Percentiles rank a stretch among this genome's conserved stretches.
phyloP scores from a whole-genome alignment of 179 eudicot species.

The Beta corolliflora region DNA sequence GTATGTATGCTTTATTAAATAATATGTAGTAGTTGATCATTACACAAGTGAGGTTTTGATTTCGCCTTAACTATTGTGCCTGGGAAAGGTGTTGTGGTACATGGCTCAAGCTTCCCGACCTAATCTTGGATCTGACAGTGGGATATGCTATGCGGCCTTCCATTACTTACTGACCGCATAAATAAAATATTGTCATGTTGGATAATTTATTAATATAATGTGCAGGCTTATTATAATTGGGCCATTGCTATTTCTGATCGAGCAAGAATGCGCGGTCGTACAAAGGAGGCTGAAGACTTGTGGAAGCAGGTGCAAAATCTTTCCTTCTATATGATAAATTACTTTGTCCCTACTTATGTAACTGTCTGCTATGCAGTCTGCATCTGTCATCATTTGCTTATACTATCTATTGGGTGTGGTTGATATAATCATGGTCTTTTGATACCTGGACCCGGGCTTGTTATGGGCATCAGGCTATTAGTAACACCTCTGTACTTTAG shows the following conservation, averaged over 20 bases:
- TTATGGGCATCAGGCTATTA: not conserved
- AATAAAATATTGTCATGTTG: not conserved
- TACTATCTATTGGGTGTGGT: not conserved
- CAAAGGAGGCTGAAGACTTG: conserved; percentile 94
- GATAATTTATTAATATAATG: not conserved
- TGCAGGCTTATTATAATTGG: conserved; percentile 95
- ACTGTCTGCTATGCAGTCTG: not conserved
- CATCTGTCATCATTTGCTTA: not conserved
- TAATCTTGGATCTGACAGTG: not conserved
- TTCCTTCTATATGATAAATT: conserved; percentile 2
- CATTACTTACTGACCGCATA: not conserved
- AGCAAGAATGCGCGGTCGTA: conserved; percentile 97
- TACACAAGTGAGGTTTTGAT: not conserved
- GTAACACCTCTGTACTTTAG: not conserved
- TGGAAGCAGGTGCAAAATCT: conserved; percentile 77
- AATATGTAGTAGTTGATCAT: not conserved
- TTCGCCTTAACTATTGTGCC: too few species aligned
- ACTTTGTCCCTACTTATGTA: not conserved
- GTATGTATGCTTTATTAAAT: conserved; percentile 45
- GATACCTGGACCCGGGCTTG: not conserved
- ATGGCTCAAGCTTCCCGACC: not conserved
- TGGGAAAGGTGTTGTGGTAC: too few species aligned
- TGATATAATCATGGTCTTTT: not conserved
- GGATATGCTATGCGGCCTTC: not conserved
- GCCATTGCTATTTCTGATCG: conserved; percentile 99